Percentiles rank a stretch among this genome's conserved stretches.
Conservation (phyloP, 345 rosid species). For the Populus simonii region DNA sequence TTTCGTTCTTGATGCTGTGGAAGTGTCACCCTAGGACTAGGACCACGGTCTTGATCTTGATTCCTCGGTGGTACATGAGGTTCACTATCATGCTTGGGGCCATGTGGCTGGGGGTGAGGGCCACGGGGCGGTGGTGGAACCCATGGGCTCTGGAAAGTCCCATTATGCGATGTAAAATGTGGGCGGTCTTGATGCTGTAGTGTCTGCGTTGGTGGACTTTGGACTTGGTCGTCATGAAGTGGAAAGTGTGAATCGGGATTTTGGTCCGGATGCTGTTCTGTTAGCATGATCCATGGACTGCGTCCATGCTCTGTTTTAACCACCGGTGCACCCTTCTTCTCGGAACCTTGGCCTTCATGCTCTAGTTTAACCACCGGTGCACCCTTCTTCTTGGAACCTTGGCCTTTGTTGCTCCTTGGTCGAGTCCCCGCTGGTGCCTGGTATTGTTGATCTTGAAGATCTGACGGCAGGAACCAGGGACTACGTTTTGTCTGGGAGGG, state of each 20-base stretch:
- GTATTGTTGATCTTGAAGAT: background rate
- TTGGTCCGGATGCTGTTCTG: background rate
- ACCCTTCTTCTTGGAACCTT: constrained; percentile 1
- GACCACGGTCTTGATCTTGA: background rate
- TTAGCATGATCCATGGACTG: constrained; percentile 13
- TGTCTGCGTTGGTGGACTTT: constrained; percentile 9
- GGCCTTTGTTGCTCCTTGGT: background rate
- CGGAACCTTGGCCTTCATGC: constrained; percentile 3
- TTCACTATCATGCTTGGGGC: background rate
- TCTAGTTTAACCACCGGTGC: constrained; percentile 7
- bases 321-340: background rate
- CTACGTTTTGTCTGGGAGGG: background rate
- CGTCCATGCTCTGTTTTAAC: constrained; percentile 6
- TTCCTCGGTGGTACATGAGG: background rate
- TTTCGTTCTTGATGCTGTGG: background rate
- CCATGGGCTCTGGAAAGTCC: background rate
- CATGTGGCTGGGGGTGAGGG: background rate
- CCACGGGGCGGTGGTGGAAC: background rate
- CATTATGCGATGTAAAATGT: background rate
- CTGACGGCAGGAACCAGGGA: background rate
- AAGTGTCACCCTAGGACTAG: background rate
- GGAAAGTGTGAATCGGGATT: background rate
- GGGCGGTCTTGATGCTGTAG: background rate
- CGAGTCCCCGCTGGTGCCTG: no score
- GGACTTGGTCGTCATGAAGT: background rate